Conservation (phyloP, 2,329 filamentous ascomycete genomes). For the Colletotrichum brevisporum region DNA sequence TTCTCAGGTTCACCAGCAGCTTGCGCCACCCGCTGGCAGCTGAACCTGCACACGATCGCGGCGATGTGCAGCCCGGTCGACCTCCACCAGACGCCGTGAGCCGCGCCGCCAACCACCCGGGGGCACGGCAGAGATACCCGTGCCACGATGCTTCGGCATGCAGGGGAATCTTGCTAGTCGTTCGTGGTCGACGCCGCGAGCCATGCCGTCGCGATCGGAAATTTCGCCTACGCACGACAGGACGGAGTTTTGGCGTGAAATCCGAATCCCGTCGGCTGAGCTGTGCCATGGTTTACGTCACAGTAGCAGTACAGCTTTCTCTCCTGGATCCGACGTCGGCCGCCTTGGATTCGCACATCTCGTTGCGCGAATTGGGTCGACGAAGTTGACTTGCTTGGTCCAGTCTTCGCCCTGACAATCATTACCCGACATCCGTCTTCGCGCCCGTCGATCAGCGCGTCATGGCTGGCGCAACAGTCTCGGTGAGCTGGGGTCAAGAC, state of each 20-base stretch:
- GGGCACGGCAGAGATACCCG: background rate
- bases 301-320: background rate
- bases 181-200: conserved; percentile 1
- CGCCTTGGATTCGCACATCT: background rate
- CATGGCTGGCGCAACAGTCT: background rate
- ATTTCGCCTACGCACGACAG: background rate
- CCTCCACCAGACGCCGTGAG: conserved; percentile 4
- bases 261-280: background rate
- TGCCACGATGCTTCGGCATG: background rate
- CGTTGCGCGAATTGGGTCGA: background rate
- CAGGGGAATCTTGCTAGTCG: background rate
- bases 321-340: conserved; percentile 19
- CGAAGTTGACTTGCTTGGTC: background rate
- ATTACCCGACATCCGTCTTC: background rate
- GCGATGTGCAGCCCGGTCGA: background rate
- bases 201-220: background rate
- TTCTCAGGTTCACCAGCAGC: conserved; percentile 4
- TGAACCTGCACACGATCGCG: background rate
- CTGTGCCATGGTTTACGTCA: background rate
- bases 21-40: conserved; percentile 19
- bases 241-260: background rate
- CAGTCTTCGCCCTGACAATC: conserved; percentile 9
- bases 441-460: conserved; percentile 8
- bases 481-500: background rate
- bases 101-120: background rate